Percentiles rank a stretch among this genome's conserved stretches.
Conservation (phyloP, 2,329 filamentous ascomycete genomes). For the Ophiocordyceps unilateralis region DNA sequence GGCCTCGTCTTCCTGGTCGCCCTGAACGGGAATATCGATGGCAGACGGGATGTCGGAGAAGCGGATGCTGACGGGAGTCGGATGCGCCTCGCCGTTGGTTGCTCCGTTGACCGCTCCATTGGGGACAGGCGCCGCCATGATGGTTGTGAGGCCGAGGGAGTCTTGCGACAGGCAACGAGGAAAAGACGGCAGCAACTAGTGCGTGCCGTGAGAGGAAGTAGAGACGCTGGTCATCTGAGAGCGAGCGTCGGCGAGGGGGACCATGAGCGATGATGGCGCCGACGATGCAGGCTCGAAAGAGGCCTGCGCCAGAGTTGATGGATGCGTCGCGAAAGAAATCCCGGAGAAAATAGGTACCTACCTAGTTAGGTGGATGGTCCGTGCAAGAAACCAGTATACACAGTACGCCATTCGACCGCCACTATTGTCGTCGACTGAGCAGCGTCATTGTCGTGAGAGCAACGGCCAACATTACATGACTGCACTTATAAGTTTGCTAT, state of each 20-base stretch:
- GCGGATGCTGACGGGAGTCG: slow-evolving; percentile 30
- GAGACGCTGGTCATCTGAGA: not conserved
- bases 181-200: not conserved
- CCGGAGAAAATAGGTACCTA: not conserved
- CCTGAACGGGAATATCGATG: slow-evolving; percentile 49
- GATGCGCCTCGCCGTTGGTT: slow-evolving; percentile 18
- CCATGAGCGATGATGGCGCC: not conserved
- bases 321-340: not conserved
- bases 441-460: no score
- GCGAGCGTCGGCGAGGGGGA: not conserved
- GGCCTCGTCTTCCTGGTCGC: slow-evolving; percentile 48
- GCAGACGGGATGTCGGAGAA: slow-evolving; percentile 48
- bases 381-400: no score
- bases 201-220: not conserved
- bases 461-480: no score
- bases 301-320: not conserved
- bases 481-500: no score
- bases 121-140: slow-evolving; percentile 22
- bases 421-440: no score
- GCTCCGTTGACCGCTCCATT: slow-evolving; percentile 28
- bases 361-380: no score
- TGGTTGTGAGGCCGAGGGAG: not conserved
- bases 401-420: no score
- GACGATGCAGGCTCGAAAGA: not conserved
- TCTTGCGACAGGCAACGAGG: not conserved